Base-by-base conservation (phyloP, 495 filamentous ascomycete genomes). In the Oidiodendron maius region DNA sequence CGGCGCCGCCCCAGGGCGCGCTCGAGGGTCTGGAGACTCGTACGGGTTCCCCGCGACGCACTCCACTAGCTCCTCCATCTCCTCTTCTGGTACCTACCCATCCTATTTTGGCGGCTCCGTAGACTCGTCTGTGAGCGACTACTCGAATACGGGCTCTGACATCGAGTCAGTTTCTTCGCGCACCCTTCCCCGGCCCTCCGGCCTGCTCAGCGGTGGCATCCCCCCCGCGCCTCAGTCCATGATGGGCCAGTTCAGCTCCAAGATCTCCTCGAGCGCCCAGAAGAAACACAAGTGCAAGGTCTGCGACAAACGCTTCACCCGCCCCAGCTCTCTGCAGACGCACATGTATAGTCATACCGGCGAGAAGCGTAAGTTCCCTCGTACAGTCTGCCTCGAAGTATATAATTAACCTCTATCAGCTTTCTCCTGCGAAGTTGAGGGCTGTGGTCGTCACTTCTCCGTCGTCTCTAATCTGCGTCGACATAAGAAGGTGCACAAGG, bases 241-340 rank as follows among this genome's bases (percentile, higher is more conserved):
- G 89, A 98, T 98, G 93, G 82, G 87, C 40, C 91, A 94, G 53
- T 98, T 98, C 72, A 96, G 88, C 72, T 96, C 93, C 37, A 97
- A 96, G 64, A 83, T 96, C 40, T 87, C 89, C 9, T 91, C 89
- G 18, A 94, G 87, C 69, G 90, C 93, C 22, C 91, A 97, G 62
- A 98, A 98, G 81, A 98, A 97, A 75, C 93, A 98, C 71, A 96
- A 96, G 70, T 98, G 93, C 77, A 97, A 96, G 74, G 87, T 98
- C 42, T 98, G 93, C 73, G 93, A 97, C 69, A 98, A 98, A 80
- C 82, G 93, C 6, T 98, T 98, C 65, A 97, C 93, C 9, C 80
- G 93, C 32, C 93, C 93, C 1, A 96, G 91, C 61, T 98, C 93
- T 5, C 66, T 98, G 25, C 94, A 96, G 58, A 98, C 93, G 20